Evolutionary conservation across 306 rosid genomes (phyloP), one percentile per base, ranked within the genome.

Genomic region (Citrullus mucosospermus): DNA sequence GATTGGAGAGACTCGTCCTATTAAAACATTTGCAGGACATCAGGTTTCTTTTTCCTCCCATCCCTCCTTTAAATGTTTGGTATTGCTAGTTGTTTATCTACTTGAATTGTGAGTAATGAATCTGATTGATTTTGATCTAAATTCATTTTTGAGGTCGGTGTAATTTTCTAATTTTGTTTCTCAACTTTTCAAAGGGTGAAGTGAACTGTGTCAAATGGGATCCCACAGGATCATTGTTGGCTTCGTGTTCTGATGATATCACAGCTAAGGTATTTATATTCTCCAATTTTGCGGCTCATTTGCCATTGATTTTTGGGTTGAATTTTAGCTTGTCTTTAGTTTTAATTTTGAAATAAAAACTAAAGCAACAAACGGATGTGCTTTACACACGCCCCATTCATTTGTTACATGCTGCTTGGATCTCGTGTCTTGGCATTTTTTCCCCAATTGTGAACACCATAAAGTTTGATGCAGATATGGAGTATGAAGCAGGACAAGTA

Each of bases 161-260:
- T 50, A 48, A 16, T 73, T 73, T 73, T 32, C 20, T 73, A 72
- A 16, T 28, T 8, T 14, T 32, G 38, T 76, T 55, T 80, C 9
- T 4, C 67, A 36, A 54, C 84, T 85, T 86, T 88, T 80, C 85
- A 53, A 83, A 93, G 98, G 98, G 92, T 12, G 97, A 91, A 86
- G 98, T 93, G 69, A 95, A 95, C 83, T 95, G 97, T 85, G 97
- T 95, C 78, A 95, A 95, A 86, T 92, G 98, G 98, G 98, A 95
- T 84, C 98, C 98, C 82, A 86, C 93, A 6, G 98, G 98, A 75
- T 73, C 92, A 62, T 82, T 92, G 82, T 82, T 95, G 85, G 98
- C 98, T 62, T 95, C 98, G 0, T 95, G 98, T 84, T 92, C 98
- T 11, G 98, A 95, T 46, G 98, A 95, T 88, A 85, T 85, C 79